Conservation (phyloP, 2,329 filamentous ascomycete genomes). For the Scytalidium sp. region DNA sequence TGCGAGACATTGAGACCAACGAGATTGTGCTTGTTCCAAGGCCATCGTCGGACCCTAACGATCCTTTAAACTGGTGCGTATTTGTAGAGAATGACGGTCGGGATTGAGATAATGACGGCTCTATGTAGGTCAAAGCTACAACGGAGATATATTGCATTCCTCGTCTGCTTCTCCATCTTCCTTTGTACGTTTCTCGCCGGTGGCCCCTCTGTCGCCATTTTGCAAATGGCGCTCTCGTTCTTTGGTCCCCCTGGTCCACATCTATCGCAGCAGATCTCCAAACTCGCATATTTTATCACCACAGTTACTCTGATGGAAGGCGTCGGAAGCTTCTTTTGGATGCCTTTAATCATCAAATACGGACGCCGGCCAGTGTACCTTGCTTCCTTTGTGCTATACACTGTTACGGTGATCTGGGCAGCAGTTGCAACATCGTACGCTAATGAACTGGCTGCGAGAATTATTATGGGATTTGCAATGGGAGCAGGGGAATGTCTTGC, state of each 20-base stretch:
- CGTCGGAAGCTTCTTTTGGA: constrained; percentile 17
- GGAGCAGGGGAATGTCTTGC: constrained; percentile 53
- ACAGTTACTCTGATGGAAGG: constrained; percentile 17
- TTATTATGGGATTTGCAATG: constrained; percentile 15
- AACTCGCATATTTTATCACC: constrained; percentile 20
- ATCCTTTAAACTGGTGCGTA: constrained; percentile 32
- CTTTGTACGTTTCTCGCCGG: constrained; percentile 22
- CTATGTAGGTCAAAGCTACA: neutral
- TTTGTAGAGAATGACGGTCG: neutral
- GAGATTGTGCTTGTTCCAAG: constrained; percentile 25
- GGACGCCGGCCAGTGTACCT: constrained; percentile 18
- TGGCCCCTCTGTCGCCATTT: constrained; percentile 18
- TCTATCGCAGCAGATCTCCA: constrained; percentile 10
- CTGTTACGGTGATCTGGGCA: constrained; percentile 12
- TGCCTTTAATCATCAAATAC: constrained; percentile 21
- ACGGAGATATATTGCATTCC: constrained; percentile 10
- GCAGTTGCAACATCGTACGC: constrained; percentile 11
- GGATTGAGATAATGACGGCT: neutral
- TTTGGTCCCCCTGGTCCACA: constrained; percentile 6
- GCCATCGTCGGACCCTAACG: constrained; percentile 31
- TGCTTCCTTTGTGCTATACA: constrained; percentile 13
- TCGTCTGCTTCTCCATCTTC: constrained; percentile 17
- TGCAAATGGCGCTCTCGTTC: constrained; percentile 15
- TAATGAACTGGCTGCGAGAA: constrained; percentile 16
- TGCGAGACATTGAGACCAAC: constrained; percentile 11